Conservation (phyloP, 2,329 filamentous ascomycete species). For the Balansia obtecta region DNA sequence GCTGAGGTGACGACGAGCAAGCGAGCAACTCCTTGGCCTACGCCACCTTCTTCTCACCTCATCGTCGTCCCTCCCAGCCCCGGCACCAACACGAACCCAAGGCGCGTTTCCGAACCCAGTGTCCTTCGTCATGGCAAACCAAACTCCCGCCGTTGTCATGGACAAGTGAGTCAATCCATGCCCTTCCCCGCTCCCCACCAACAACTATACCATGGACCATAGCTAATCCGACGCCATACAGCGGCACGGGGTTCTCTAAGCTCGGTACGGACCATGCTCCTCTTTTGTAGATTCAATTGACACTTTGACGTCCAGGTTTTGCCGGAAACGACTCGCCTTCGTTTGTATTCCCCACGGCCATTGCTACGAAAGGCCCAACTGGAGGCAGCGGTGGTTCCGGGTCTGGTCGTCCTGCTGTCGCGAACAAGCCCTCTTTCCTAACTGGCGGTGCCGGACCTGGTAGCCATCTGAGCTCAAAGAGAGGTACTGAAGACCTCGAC, state of each 20-base stretch:
- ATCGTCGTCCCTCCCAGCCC: constrained; percentile 2
- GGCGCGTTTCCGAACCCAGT: constrained; percentile 14
- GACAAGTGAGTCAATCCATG: constrained; percentile 82
- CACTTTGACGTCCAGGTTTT: constrained; percentile 52
- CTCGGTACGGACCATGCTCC: constrained; percentile 52
- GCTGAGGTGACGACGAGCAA: constrained; percentile 9
- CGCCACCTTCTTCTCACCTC: constrained; percentile 3
- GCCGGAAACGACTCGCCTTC: constrained; percentile 98
- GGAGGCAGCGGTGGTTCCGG: constrained; percentile 63
- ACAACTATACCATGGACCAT: constrained; percentile 13
- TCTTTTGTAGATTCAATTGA: constrained; percentile 13
- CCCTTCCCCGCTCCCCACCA: constrained; percentile 15
- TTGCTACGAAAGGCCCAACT: constrained; percentile 78
- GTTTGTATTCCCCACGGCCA: constrained; percentile 97
- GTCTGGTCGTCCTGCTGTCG: constrained; percentile 79
- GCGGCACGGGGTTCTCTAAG: constrained; percentile 99
- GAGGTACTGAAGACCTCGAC: constrained; percentile 93
- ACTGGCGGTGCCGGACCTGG: constrained; percentile 76
- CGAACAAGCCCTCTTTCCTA: constrained; percentile 89
- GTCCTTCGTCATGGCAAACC: constrained; percentile 63
- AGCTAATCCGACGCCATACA: constrained; percentile 32
- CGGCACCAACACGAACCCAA: neutral
- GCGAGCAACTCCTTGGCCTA: constrained; percentile 2
- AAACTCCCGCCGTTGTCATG: constrained; percentile 99
- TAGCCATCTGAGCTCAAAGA: constrained; percentile 69